Percentiles rank a stretch among this genome's conserved stretches.
Evolutionary conservation across 2,329 filamentous ascomycete genomes (phyloP).

Genomic region (Trichoderma harzianum): DNA sequence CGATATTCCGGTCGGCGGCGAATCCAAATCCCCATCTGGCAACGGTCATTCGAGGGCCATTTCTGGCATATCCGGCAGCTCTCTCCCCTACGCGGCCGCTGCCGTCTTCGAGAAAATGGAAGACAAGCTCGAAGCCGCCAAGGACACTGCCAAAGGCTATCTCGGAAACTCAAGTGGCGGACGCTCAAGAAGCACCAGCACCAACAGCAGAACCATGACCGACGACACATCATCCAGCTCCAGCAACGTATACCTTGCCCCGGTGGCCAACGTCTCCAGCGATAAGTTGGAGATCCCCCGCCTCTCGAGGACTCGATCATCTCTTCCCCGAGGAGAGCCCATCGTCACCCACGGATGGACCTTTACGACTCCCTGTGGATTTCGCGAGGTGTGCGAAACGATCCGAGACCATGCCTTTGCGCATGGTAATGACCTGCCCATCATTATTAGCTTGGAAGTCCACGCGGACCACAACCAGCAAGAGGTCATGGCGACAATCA

Average conservation of each 20-base stretch:
- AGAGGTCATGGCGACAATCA: conserved; percentile 88
- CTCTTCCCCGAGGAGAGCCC: conserved; percentile 58
- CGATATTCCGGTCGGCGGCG: conserved; percentile 32
- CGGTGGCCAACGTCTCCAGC: conserved; percentile 32
- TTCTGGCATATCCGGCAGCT: conserved; percentile 47
- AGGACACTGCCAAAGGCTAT: conserved; percentile 26
- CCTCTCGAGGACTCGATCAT: conserved; percentile 24
- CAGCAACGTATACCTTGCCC: conserved; percentile 27
- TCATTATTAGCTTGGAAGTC: conserved; percentile 91
- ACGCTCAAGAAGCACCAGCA: conserved; percentile 41
- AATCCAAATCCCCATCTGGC: conserved; percentile 37
- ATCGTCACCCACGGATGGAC: conserved; percentile 82
- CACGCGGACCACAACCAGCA: conserved; percentile 82
- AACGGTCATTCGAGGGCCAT: conserved; percentile 45
- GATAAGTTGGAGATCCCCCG: conserved; percentile 35
- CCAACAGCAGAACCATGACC: conserved; percentile 31
- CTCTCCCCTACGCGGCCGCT: conserved; percentile 43
- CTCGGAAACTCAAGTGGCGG: conserved; percentile 28
- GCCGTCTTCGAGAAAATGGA: conserved; percentile 38
- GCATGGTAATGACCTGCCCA: conserved; percentile 68
- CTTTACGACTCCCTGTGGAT: conserved; percentile 78
- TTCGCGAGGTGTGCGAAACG: conserved; percentile 79
- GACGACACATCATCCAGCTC: conserved; percentile 32
- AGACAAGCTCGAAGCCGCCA: conserved; percentile 29
- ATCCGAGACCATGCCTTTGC: conserved; percentile 77